phyloP scores from a whole-genome alignment of 1,139 yeast genomes.

The Kodamaea anthophila region DNA sequence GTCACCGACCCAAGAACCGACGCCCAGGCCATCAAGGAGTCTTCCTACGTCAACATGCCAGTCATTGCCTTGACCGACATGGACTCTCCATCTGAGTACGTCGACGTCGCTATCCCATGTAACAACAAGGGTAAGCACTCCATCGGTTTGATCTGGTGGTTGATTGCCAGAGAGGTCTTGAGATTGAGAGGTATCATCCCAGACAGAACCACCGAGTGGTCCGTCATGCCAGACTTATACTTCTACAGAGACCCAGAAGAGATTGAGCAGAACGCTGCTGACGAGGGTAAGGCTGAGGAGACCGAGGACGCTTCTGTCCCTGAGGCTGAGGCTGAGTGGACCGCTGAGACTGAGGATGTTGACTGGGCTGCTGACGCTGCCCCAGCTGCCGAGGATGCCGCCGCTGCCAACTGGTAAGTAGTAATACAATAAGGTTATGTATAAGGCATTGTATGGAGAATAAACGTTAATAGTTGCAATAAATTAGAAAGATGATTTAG shows the following conservation, averaged over 20 bases:
- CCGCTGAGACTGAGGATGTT: slow-evolving; percentile 56
- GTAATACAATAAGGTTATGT: slow-evolving; percentile 4
- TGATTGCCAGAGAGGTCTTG: slow-evolving; percentile 97
- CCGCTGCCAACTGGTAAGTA: slow-evolving; percentile 49
- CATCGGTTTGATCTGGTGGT: slow-evolving; percentile 99
- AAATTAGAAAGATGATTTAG: no score
- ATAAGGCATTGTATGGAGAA: slow-evolving; percentile 2
- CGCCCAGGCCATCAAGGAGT: slow-evolving; percentile 99
- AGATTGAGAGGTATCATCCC: slow-evolving; percentile 98
- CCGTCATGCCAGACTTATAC: slow-evolving; percentile 99
- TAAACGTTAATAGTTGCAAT: no score
- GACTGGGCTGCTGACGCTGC: slow-evolving; percentile 64
- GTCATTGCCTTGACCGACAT: slow-evolving; percentile 98
- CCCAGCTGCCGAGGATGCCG: slow-evolving; percentile 75
- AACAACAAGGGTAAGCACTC: slow-evolving; percentile 99
- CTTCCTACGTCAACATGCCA: slow-evolving; percentile 99
- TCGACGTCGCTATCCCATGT: slow-evolving; percentile 99
- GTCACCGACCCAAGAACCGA: slow-evolving; percentile 99
- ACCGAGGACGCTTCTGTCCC: slow-evolving; percentile 49
- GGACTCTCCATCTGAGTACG: slow-evolving; percentile 98
- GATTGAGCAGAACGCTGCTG: slow-evolving; percentile 80
- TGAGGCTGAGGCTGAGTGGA: slow-evolving; percentile 48
- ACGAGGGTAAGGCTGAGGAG: slow-evolving; percentile 50
- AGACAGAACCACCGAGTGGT: slow-evolving; percentile 96
- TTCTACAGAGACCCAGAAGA: slow-evolving; percentile 99